A percentile compares a stretch with the other conserved stretches of the same genome.
Evolutionary conservation across 768 basidiomycete species (phyloP).

Genomic region (Auriscalpium vulgare): DNA sequence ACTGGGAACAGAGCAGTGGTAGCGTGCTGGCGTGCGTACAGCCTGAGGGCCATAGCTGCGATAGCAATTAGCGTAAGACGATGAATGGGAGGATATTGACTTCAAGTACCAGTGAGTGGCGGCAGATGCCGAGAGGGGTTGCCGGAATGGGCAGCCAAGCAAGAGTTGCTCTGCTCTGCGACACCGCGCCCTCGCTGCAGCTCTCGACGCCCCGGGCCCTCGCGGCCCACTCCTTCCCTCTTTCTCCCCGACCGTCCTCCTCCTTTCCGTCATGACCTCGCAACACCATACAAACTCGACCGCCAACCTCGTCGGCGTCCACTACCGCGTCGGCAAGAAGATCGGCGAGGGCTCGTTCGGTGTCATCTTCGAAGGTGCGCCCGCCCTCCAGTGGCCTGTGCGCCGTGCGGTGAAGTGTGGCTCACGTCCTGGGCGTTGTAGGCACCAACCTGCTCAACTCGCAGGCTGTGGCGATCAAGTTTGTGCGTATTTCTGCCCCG

Average conservation of each 20-base stretch:
- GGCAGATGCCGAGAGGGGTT: too few relatives aligned
- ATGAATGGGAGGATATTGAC: too few relatives aligned
- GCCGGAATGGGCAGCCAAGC: too few relatives aligned
- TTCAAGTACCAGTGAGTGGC: too few relatives aligned
- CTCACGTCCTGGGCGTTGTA: slow-evolving; percentile 23
- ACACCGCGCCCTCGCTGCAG: slow-evolving; percentile 1
- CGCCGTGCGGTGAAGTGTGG: background rate
- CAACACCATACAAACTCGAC: slow-evolving; percentile 47
- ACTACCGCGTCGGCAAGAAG: slow-evolving; percentile 97
- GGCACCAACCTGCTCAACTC: slow-evolving; percentile 97
- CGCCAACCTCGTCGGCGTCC: slow-evolving; percentile 84
- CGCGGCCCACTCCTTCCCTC: slow-evolving; percentile 1
- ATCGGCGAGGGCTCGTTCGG: slow-evolving; percentile 99
- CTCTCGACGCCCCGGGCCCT: slow-evolving; percentile 2
- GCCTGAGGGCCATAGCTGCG: too few relatives aligned
- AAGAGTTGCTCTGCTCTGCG: background rate
- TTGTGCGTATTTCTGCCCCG: slow-evolving; percentile 57
- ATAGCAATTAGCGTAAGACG: too few relatives aligned
- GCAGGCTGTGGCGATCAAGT: slow-evolving; percentile 99
- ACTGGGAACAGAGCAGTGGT: too few relatives aligned
- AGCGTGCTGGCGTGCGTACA: too few relatives aligned
- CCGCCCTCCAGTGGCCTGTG: slow-evolving; percentile 1
- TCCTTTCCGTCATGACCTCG: slow-evolving; percentile 20
- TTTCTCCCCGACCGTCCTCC: slow-evolving; percentile 3
- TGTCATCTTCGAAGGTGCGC: slow-evolving; percentile 84